Percentiles rank a stretch among this genome's conserved stretches.
These are phyloP conservation scores for Puya raimondii DNA, from an alignment of 176 grass and related monocot genomes.

Conservation along the genomic window DNA sequence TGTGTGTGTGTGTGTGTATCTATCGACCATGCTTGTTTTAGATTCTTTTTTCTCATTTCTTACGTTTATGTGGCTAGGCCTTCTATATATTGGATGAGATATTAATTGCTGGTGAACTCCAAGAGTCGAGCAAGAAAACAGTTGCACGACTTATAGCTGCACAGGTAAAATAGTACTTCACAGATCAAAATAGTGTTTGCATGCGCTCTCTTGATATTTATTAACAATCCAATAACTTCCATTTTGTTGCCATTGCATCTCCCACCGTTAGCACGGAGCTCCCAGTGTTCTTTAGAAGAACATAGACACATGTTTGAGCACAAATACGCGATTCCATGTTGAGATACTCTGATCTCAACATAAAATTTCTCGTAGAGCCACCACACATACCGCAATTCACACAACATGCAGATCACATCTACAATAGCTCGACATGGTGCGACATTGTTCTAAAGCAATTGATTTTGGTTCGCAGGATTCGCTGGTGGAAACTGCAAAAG, in stretches of 20 bases:
- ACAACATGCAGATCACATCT: too few species aligned
- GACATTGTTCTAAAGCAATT: neutral
- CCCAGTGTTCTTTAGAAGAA: too few species aligned
- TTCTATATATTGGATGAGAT: conserved; percentile 76
- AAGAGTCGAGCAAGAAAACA: conserved; percentile 72
- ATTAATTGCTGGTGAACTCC: conserved; percentile 71
- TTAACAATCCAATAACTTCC: neutral
- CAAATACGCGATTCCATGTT: too few species aligned
- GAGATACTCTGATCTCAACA: too few species aligned
- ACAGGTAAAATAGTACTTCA: conserved; percentile 35
- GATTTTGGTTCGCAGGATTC: conserved; percentile 32
- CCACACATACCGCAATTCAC: too few species aligned
- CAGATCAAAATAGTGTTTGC: neutral
- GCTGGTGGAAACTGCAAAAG: conserved; percentile 59
- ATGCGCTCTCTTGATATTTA: neutral
- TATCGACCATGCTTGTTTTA: neutral
- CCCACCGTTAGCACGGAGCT: neutral
- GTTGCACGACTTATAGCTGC: conserved; percentile 61
- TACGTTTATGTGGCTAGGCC: conserved; percentile 25
- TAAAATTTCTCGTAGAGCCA: too few species aligned
- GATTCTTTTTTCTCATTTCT: neutral
- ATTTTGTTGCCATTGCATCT: neutral
- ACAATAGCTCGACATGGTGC: too few species aligned
- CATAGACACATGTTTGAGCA: too few species aligned
- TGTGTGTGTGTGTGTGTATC: neutral